Evolutionary conservation across 2,329 filamentous ascomycete genomes (phyloP).

Genomic region (Pseudohalonectria lignicola): DNA sequence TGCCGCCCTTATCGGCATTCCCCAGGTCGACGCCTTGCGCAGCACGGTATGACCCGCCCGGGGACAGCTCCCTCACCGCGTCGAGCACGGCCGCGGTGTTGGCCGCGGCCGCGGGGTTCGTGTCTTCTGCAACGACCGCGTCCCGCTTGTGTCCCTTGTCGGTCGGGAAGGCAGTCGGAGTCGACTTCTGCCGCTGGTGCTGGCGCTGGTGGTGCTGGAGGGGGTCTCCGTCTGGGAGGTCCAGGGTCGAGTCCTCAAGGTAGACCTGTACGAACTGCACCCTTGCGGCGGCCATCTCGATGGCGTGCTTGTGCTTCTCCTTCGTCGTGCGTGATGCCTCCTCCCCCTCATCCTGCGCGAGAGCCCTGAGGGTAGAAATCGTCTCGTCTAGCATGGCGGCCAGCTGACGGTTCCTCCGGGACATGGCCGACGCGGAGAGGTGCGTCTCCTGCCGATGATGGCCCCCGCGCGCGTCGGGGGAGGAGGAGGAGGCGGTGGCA

Average conservation of each 20-base stretch:
- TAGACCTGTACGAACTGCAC: slow-evolving; percentile 54
- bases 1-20: neutral
- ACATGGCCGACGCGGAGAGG: slow-evolving; percentile 35
- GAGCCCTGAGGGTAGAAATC: slow-evolving; percentile 48
- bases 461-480: slow-evolving; percentile 1
- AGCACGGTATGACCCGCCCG: too few species aligned
- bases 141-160: too few species aligned
- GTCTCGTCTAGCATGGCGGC: slow-evolving; percentile 59
- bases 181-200: neutral
- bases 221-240: slow-evolving; percentile 10
- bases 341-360: slow-evolving; percentile 27
- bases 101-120: too few species aligned
- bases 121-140: too few species aligned
- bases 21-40: too few species aligned
- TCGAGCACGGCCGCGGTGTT: slow-evolving; percentile 4
- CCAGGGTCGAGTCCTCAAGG: slow-evolving; percentile 37
- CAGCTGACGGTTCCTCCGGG: slow-evolving; percentile 55
- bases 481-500: slow-evolving; percentile 12
- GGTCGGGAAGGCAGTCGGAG: too few species aligned
- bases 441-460: too few species aligned
- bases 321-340: slow-evolving; percentile 14
- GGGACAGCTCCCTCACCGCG: slow-evolving; percentile 1
- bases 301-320: slow-evolving; percentile 35
- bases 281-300: slow-evolving; percentile 51
- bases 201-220: neutral